Evolutionary conservation across 2,329 filamentous ascomycete genomes (phyloP), one percentile per base, ranked within the genome.

Genomic region (Aspergillus viridinutans): DNA sequence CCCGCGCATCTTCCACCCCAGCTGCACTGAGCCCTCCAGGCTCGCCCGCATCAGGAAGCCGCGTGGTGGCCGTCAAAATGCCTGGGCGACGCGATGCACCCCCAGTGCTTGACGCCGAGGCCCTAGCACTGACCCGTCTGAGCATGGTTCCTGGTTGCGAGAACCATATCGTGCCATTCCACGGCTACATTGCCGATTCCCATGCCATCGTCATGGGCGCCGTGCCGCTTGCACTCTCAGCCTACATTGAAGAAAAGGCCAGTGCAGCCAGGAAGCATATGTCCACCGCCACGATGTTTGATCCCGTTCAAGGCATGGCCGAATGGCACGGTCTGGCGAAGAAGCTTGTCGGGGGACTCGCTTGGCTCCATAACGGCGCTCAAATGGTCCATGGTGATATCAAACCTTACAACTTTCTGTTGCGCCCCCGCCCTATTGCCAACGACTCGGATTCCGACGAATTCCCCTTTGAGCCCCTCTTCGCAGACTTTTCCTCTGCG

Each of bases 301-400:
- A 79, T 23, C 78, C 78, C 5, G 70, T 80, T 14, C 64, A 76
- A 45, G 76, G 78, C 4, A 69, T 69, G 45, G 52, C 62, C 2
- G 55, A 67, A 7, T 81, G 78, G 78, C 67, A 73, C 0, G 62
- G 67, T 10, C 65, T 81, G 5, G 74, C 77, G 14, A 61, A 64
- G 40, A 70, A 72, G 51, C 69, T 81, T 10, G 74, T 80, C 51
- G 54, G 61, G 7, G 73, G 76, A 0, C 67, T 81, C 2, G 62
- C 64, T 7, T 81, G 77, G 75, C 67, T 81, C 6, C 79, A 81
- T 52, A 61, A 65, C 35, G 59, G 61, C 3, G 68, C 72, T 2
- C 68, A 70, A 4, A 68, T 80, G 3, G 71, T 80, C 2, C 79
- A 81, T 60, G 78, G 76, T 1, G 78, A 80, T 64, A 74, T 80